Conservation (phyloP, 192 early-diverging fungal species). For the Podila horticola region DNA sequence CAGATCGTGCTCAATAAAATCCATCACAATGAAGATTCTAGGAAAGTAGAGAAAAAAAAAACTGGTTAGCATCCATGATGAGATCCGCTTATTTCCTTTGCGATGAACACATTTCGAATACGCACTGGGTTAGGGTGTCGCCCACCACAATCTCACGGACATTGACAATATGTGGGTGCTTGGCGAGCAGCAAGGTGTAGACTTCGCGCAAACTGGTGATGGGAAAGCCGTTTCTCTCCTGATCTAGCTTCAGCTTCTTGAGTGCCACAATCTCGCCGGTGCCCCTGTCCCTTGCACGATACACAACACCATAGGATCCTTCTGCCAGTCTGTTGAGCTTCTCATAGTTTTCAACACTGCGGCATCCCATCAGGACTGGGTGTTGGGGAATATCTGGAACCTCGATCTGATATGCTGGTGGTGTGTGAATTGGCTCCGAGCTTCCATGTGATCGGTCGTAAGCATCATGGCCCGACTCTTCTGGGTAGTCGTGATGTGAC, state of each 20-base stretch:
- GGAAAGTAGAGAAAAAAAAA: constrained; percentile 21
- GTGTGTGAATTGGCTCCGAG: background rate
- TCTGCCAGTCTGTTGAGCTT: constrained; percentile 97
- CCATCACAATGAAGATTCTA: constrained; percentile 97
- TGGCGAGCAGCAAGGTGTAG: constrained; percentile 76
- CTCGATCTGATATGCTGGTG: constrained; percentile 23
- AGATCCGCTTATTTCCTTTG: no score
- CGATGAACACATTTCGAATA: background rate
- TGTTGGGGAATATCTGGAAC: constrained; percentile 45
- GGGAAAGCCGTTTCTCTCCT: constrained; percentile 79
- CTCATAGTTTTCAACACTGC: constrained; percentile 88
- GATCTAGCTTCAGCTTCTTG: constrained; percentile 66
- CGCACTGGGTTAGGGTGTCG: constrained; percentile 66
- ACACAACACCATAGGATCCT: constrained; percentile 96
- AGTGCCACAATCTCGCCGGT: constrained; percentile 79
- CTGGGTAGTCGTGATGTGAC: background rate
- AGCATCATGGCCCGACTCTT: background rate
- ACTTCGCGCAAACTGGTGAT: constrained; percentile 84
- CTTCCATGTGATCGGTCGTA: background rate
- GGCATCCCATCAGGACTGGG: constrained; percentile 67
- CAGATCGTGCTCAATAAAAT: constrained; percentile 96
- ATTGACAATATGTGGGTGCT: constrained; percentile 87
- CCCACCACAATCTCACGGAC: constrained; percentile 84
- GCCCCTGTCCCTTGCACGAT: constrained; percentile 82
- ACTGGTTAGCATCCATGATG: background rate